Evolutionary conservation across 192 early-diverging fungal genomes (phyloP).

Genomic region (Rhizoclosmatium globosum): DNA sequence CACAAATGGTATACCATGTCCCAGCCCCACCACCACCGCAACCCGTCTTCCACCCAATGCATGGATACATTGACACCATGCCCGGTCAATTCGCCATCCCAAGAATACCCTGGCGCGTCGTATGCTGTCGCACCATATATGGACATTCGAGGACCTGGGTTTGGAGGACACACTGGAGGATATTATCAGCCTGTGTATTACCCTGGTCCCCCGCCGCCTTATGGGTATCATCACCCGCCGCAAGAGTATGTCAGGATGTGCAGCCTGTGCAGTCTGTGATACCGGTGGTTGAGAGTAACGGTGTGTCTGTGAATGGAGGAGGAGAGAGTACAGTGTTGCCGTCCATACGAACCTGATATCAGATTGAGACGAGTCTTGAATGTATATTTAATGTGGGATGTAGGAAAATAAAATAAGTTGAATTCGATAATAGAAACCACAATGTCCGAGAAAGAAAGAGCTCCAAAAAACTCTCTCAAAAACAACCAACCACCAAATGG

Average conservation of each 20-base stretch:
- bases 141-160: constrained; percentile 36
- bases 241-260: background rate
- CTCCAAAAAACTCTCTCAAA: background rate
- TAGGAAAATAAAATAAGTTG: background rate
- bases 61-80: constrained; percentile 24
- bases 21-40: background rate
- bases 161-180: background rate
- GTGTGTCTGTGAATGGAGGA: background rate
- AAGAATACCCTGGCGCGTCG: constrained; percentile 43
- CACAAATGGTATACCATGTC: background rate
- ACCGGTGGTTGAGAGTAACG: constrained; percentile 8
- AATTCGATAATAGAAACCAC: background rate
- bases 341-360: constrained; percentile 33
- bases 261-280: background rate
- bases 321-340: constrained; percentile 17
- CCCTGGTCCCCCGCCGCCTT: background rate
- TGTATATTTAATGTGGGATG: background rate
- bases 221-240: constrained; percentile 16
- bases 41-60: constrained; percentile 18
- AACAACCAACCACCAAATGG: background rate
- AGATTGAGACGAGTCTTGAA: constrained; percentile 10
- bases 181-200: background rate
- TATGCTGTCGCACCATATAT: constrained; percentile 38
- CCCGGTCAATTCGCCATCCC: constrained; percentile 30
- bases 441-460: background rate